These are phyloP conservation scores for Colletotrichum abscissum DNA, from an alignment of 2,329 filamentous ascomycete genomes.

Conservation along the genomic window DNA sequence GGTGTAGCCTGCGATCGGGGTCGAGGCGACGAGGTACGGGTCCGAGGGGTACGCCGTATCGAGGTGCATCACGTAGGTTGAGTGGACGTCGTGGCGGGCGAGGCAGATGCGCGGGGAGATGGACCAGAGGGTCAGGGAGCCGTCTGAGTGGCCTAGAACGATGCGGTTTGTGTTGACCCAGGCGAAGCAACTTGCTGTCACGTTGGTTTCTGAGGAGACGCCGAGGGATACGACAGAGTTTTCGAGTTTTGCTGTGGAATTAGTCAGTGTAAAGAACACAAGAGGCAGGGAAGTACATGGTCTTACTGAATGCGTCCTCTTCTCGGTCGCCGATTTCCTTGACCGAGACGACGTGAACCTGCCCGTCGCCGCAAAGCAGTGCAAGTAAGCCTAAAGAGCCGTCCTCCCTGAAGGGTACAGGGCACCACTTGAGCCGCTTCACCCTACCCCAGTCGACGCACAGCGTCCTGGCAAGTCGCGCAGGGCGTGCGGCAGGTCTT, in stretches of 20 bases:
- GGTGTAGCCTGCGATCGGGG: slow-evolving; percentile 64
- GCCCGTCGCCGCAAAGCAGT: slow-evolving; percentile 62
- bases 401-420: slow-evolving; percentile 48
- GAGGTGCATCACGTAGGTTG: slow-evolving; percentile 65
- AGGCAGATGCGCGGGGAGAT: slow-evolving; percentile 60
- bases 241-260: slow-evolving; percentile 55
- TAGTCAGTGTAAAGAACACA: slow-evolving; percentile 38
- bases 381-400: slow-evolving; percentile 55
- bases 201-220: slow-evolving; percentile 57
- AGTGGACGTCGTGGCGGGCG: slow-evolving; percentile 64
- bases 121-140: slow-evolving; percentile 68
- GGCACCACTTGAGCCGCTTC: slow-evolving; percentile 65
- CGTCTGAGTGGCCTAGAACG: slow-evolving; percentile 66
- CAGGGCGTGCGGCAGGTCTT: slow-evolving; percentile 47
- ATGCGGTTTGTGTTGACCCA: slow-evolving; percentile 68
- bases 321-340: slow-evolving; percentile 44
- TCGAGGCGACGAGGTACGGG: slow-evolving; percentile 66
- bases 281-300: not conserved
- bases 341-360: slow-evolving; percentile 60
- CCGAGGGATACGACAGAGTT: slow-evolving; percentile 56
- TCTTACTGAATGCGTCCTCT: slow-evolving; percentile 53
- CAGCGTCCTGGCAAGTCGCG: slow-evolving; percentile 55
- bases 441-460: slow-evolving; percentile 64
- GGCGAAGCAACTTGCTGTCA: slow-evolving; percentile 63
- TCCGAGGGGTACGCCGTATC: slow-evolving; percentile 66